phyloP scores from a whole-genome alignment of 495 filamentous ascomycete genomes.

The Neurospora sp. region DNA sequence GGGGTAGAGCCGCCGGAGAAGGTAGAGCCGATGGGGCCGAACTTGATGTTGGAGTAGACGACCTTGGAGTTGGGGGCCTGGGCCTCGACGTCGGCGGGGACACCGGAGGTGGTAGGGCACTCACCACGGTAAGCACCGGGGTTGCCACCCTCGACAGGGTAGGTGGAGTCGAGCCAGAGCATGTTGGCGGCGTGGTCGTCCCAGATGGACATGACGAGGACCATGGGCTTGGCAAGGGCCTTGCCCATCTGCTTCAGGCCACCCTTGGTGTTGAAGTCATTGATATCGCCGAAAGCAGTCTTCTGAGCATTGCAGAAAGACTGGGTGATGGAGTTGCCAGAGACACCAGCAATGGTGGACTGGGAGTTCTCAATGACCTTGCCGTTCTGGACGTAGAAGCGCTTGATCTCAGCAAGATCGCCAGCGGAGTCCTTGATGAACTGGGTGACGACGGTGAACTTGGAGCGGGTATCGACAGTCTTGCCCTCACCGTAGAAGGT shows the following conservation, averaged over 20 bases:
- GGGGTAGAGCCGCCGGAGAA: slow-evolving; percentile 23
- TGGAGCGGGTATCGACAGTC: slow-evolving; percentile 54
- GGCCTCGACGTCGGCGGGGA: slow-evolving; percentile 49
- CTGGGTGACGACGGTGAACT: slow-evolving; percentile 67
- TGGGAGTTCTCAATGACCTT: slow-evolving; percentile 49
- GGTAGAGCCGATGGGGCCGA: slow-evolving; percentile 58
- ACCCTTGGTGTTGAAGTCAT: slow-evolving; percentile 50
- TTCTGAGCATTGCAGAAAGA: slow-evolving; percentile 54
- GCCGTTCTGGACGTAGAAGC: slow-evolving; percentile 64
- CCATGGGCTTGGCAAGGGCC: slow-evolving; percentile 50
- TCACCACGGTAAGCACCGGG: slow-evolving; percentile 62
- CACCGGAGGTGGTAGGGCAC: slow-evolving; percentile 52
- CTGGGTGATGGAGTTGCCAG: slow-evolving; percentile 49
- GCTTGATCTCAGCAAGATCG: slow-evolving; percentile 52
- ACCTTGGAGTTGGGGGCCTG: slow-evolving; percentile 43
- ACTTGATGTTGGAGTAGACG: slow-evolving; percentile 56
- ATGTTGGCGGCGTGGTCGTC: slow-evolving; percentile 70
- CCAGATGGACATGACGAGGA: slow-evolving; percentile 72
- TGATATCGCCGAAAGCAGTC: slow-evolving; percentile 48
- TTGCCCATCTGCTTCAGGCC: slow-evolving; percentile 49
- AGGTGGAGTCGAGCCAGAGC: slow-evolving; percentile 77
- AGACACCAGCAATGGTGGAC: slow-evolving; percentile 38
- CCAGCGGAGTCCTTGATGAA: slow-evolving; percentile 45
- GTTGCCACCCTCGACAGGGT: slow-evolving; percentile 43
- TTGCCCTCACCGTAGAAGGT: slow-evolving; percentile 52